These are phyloP conservation scores for Rhizodiscina lignyota DNA, from an alignment of 495 filamentous ascomycete species.

Conservation along the genomic window DNA sequence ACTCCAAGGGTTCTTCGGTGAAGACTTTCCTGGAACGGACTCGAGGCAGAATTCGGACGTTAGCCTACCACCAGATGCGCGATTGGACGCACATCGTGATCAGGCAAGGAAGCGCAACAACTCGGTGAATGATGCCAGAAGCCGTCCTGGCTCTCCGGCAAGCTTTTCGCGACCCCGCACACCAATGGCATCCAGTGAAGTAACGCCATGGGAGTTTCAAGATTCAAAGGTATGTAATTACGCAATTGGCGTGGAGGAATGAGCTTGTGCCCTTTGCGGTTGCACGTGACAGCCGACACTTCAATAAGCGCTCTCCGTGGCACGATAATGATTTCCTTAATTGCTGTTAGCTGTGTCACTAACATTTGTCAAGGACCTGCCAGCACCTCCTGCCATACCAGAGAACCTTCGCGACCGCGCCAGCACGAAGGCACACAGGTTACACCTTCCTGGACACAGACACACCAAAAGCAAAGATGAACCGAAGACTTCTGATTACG, in stretches of 20 bases:
- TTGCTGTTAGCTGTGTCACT: not conserved
- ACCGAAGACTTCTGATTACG: constrained; percentile 30
- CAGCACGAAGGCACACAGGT: too few species aligned
- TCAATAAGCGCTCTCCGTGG: not conserved
- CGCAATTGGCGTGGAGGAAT: not conserved
- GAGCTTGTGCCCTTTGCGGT: not conserved
- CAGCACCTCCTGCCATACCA: too few species aligned
- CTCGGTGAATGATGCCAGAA: constrained; percentile 42
- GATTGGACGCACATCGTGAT: constrained; percentile 22
- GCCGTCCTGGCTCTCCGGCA: constrained; percentile 40
- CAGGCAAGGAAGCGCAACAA: constrained; percentile 52
- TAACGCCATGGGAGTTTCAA: constrained; percentile 92
- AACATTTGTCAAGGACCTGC: not conserved
- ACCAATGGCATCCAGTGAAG: constrained; percentile 79
- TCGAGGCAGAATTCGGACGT: constrained; percentile 46
- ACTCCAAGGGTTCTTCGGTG: constrained; percentile 73
- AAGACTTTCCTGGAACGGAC: constrained; percentile 51
- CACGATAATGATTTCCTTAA: not conserved
- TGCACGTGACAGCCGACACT: not conserved
- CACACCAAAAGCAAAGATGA: constrained; percentile 61
- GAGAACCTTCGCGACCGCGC: too few species aligned
- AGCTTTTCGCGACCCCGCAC: constrained; percentile 53
- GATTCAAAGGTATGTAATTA: constrained; percentile 49
- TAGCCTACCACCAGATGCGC: constrained; percentile 33
- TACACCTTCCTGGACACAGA: constrained; percentile 57